Evolutionary conservation across 371 early-diverging fungal genomes (phyloP).

Genomic region (Lichtheimia ramosa): DNA sequence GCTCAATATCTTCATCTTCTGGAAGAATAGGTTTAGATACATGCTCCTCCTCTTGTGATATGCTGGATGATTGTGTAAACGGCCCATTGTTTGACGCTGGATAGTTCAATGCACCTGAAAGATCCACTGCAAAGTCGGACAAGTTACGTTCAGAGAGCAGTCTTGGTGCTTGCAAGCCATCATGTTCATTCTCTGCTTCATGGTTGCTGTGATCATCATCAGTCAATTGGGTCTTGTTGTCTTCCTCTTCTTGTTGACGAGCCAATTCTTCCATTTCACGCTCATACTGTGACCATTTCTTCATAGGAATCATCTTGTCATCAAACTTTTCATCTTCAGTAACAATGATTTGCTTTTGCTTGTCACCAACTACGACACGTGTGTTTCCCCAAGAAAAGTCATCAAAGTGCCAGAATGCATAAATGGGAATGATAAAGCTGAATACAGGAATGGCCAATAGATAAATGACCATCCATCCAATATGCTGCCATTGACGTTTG

Average conservation of each 20-base stretch:
- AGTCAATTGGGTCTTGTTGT: constrained; percentile 49
- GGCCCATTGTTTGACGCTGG: no score
- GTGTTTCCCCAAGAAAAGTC: constrained; percentile 99
- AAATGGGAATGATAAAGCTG: constrained; percentile 94
- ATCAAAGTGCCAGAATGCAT: constrained; percentile 99
- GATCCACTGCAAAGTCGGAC: constrained; percentile 25
- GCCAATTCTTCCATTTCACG: constrained; percentile 46
- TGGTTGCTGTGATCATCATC: constrained; percentile 5
- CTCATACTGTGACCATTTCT: constrained; percentile 77
- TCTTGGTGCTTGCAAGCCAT: constrained; percentile 9
- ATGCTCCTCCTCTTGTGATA: not conserved
- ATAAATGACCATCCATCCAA: constrained; percentile 96
- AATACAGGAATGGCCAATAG: constrained; percentile 93
- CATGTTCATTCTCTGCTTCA: not conserved
- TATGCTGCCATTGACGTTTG: constrained; percentile 81
- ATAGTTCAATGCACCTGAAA: constrained; percentile 22
- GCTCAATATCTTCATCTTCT: constrained; percentile 84
- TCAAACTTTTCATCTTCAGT: constrained; percentile 58
- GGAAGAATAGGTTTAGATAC: constrained; percentile 53
- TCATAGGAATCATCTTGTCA: constrained; percentile 58
- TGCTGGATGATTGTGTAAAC: not conserved
- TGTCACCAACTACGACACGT: constrained; percentile 80
- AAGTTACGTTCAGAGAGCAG: constrained; percentile 19
- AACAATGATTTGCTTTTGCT: constrained; percentile 42
- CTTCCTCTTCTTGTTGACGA: not conserved